Conservation (phyloP, 768 basidiomycete species). For the Boletus edulis region DNA sequence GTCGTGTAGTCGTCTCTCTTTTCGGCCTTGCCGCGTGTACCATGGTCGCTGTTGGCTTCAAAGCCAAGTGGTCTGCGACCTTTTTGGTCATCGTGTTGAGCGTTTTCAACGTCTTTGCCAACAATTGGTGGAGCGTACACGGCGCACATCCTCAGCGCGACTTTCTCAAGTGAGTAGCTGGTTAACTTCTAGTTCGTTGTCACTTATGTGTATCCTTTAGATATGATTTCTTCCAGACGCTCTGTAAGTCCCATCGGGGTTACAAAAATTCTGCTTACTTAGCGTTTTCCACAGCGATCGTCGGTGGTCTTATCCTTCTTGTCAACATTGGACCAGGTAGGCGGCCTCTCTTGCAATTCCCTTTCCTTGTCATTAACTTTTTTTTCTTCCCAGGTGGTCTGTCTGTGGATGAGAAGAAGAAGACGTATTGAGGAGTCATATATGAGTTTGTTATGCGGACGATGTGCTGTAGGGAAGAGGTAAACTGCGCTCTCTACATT, state of each 20-base stretch:
- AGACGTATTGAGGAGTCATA: constrained; percentile 60
- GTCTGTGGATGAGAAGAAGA: constrained; percentile 99
- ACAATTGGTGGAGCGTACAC: constrained; percentile 98
- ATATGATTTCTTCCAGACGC: constrained; percentile 99
- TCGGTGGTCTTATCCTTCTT: constrained; percentile 93
- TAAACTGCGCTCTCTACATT: constrained; percentile 6
- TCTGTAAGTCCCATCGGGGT: constrained; percentile 45
- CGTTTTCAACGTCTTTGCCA: constrained; percentile 96
- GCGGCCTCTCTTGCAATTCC: constrained; percentile 8
- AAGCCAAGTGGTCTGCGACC: constrained; percentile 97
- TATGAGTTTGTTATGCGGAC: background rate
- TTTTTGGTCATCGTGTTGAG: constrained; percentile 92
- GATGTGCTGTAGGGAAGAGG: background rate
- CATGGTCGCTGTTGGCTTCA: constrained; percentile 99
- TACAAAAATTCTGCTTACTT: background rate
- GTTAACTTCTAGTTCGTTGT: background rate
- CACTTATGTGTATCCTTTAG: constrained; percentile 39
- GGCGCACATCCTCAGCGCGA: constrained; percentile 92
- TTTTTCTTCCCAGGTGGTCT: constrained; percentile 66
- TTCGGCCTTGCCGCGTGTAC: constrained; percentile 88
- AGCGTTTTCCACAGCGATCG: constrained; percentile 59
- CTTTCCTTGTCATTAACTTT: background rate
- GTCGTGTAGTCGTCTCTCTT: constrained; percentile 83
- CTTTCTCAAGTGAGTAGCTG: constrained; percentile 85
- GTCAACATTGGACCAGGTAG: constrained; percentile 97